Conservation (phyloP, 345 rosid genomes). For the Iberis pinnata region DNA sequence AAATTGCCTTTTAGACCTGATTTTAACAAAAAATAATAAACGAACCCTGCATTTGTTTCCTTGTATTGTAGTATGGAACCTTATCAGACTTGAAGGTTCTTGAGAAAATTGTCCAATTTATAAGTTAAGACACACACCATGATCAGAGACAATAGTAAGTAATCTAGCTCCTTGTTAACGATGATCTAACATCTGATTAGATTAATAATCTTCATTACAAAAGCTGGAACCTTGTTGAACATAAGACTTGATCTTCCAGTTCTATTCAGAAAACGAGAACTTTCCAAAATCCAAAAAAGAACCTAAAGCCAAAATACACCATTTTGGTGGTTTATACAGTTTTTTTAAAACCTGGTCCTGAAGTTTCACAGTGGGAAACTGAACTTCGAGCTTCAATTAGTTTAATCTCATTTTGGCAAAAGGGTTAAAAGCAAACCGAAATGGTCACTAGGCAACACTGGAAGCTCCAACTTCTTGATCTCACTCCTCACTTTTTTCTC, state of each 20-base stretch:
- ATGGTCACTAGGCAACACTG: slow-evolving; percentile 94
- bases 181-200: too few species aligned
- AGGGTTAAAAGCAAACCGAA: slow-evolving; percentile 82
- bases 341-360: background rate
- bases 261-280: slow-evolving; percentile 6
- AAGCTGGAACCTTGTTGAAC: background rate
- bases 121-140: too few species aligned
- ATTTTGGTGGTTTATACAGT: background rate
- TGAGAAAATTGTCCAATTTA: too few species aligned
- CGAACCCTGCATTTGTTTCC: too few species aligned
- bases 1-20: too few species aligned
- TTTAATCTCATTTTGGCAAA: slow-evolving; percentile 27
- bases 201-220: slow-evolving; percentile 11
- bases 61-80: too few species aligned
- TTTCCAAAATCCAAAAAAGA: background rate
- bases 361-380: slow-evolving; percentile 13
- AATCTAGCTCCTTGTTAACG: too few species aligned
- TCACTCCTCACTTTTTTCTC: slow-evolving; percentile 73
- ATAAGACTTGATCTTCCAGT: slow-evolving; percentile 15
- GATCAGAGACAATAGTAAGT: too few species aligned
- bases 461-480: slow-evolving; percentile 55
- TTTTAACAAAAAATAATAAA: too few species aligned
- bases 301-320: background rate
- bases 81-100: too few species aligned
- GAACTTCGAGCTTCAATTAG: slow-evolving; percentile 11